These are phyloP conservation scores for Colletotrichum lini DNA, from an alignment of 2,329 filamentous ascomycete species.

Conservation along the genomic window DNA sequence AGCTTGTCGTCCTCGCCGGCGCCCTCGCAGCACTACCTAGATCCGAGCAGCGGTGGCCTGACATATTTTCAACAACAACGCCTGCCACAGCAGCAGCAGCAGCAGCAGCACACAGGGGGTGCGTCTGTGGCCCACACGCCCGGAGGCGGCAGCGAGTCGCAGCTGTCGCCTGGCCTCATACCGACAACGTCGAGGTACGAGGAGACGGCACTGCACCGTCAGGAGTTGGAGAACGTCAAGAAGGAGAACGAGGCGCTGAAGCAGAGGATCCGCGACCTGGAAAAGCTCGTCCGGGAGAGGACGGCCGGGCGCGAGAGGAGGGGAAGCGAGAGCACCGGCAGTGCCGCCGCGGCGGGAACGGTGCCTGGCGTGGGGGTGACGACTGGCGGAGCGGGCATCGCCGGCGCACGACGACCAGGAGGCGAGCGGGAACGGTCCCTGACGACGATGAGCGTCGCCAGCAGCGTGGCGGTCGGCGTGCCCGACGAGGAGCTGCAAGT, in stretches of 20 bases:
- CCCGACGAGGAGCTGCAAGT: constrained; percentile 73
- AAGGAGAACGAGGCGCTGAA: constrained; percentile 75
- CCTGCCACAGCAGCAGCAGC: neutral
- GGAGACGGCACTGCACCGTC: constrained; percentile 71
- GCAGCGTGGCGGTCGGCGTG: constrained; percentile 67
- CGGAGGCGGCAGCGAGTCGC: constrained; percentile 53
- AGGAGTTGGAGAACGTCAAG: constrained; percentile 73
- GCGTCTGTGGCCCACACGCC: constrained; percentile 55
- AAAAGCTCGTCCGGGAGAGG: constrained; percentile 66
- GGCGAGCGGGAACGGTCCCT: constrained; percentile 60
- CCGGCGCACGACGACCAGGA: constrained; percentile 56
- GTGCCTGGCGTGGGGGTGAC: constrained; percentile 49
- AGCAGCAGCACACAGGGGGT: constrained; percentile 47
- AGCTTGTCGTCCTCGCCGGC: constrained; percentile 66
- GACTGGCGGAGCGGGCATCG: constrained; percentile 57
- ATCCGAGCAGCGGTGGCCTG: constrained; percentile 59
- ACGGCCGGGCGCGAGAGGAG: constrained; percentile 57
- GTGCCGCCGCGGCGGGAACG: constrained; percentile 54
- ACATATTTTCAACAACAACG: constrained; percentile 63
- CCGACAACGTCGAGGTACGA: constrained; percentile 73
- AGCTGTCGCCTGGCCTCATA: constrained; percentile 68
- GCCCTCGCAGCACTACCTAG: constrained; percentile 44
- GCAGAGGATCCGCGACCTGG: constrained; percentile 73
- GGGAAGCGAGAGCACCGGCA: constrained; percentile 68
- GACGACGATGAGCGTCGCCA: constrained; percentile 58